Evolutionary conservation across 179 eudicot species (phyloP).

Genomic region (Silene vulgaris): DNA sequence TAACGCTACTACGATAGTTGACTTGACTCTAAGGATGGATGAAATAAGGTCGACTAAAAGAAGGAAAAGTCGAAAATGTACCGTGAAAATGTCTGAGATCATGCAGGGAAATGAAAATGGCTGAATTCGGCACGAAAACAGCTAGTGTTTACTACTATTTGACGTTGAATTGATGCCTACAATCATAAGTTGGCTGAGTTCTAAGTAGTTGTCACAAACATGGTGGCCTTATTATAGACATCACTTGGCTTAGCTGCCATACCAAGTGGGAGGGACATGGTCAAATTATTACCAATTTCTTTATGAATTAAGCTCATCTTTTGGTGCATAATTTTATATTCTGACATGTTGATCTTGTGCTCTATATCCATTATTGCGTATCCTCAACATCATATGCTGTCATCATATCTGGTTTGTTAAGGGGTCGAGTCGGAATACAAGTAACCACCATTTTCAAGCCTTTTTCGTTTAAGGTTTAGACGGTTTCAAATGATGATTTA

Average conservation of each 20-base stretch:
- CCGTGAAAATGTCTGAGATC: neutral
- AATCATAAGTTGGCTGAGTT: constrained; percentile 4
- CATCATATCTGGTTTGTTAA: too few species aligned
- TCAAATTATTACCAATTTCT: neutral
- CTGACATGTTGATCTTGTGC: neutral
- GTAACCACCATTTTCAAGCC: too few species aligned
- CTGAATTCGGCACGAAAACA: neutral
- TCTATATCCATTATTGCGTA: neutral
- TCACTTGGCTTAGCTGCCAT: constrained; percentile 8
- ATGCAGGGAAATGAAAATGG: neutral
- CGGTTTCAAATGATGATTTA: too few species aligned
- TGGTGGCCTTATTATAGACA: neutral
- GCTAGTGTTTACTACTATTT: neutral
- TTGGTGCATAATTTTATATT: neutral
- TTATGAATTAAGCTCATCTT: neutral
- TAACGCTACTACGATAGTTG: too few species aligned
- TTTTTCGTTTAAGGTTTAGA: too few species aligned
- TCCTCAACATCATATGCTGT: too few species aligned
- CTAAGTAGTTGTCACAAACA: neutral
- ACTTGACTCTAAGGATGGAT: too few species aligned
- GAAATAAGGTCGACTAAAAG: neutral
- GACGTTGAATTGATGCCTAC: neutral
- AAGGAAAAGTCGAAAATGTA: neutral
- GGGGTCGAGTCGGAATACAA: too few species aligned
- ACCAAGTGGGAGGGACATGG: constrained; percentile 6